Evolutionary conservation across 441 rosid genomes (phyloP).

Genomic region (Syzygium syzygioides): DNA sequence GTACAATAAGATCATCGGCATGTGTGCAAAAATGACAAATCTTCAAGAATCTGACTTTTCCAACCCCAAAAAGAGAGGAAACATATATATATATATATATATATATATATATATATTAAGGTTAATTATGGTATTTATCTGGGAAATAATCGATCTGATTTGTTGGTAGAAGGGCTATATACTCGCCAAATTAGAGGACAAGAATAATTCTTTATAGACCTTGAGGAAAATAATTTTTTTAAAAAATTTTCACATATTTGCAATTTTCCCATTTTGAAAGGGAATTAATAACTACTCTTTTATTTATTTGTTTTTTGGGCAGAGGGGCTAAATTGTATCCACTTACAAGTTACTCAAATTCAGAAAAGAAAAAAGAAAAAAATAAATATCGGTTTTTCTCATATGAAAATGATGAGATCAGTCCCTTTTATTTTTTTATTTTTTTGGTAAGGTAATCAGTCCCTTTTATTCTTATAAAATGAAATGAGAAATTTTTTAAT

Average conservation of each 20-base stretch:
- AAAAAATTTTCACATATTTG: not conserved
- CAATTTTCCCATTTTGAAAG: not conserved
- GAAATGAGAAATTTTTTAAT: not conserved
- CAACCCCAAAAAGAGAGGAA: not conserved
- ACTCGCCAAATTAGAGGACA: not conserved
- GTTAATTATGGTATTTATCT: not conserved
- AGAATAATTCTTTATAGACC: not conserved
- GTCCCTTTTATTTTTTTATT: not conserved
- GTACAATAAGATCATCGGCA: not conserved
- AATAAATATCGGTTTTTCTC: not conserved
- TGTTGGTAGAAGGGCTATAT: not conserved
- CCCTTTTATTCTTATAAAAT: not conserved
- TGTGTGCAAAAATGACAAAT: not conserved
- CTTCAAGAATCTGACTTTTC: not conserved
- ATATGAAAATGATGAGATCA: not conserved
- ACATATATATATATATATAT: not conserved
- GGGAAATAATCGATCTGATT: not conserved
- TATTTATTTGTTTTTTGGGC: not conserved
- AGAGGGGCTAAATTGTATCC: not conserved
- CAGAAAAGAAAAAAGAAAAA: not conserved
- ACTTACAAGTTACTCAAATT: not conserved
- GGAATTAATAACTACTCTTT: not conserved
- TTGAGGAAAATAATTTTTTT: not conserved
- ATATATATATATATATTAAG: not conserved
- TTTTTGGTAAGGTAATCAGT: not conserved